phyloP scores from a whole-genome alignment of 2,329 filamentous ascomycete species.

The Beauveria scarabaeidicola region DNA sequence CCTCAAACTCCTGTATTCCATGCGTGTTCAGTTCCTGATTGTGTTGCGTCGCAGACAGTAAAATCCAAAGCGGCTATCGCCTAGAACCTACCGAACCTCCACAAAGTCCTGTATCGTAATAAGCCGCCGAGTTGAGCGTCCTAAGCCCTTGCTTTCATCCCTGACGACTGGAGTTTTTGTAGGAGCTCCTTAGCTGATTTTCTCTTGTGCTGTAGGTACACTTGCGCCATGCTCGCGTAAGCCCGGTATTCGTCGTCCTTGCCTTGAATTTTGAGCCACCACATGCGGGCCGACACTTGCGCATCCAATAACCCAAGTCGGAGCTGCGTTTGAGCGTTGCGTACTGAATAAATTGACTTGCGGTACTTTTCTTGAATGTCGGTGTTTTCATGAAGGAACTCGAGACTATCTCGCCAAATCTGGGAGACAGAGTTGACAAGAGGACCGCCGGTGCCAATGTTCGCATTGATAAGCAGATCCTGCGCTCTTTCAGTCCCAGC shows the following conservation, averaged over 20 bases:
- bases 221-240: constrained; percentile 40
- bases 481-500: background rate
- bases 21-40: background rate
- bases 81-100: background rate
- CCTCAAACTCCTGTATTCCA: constrained; percentile 4
- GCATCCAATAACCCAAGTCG: constrained; percentile 41
- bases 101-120: background rate
- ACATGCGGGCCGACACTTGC: constrained; percentile 47
- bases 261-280: constrained; percentile 48
- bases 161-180: constrained; percentile 10
- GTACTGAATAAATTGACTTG: constrained; percentile 15
- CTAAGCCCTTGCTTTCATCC: background rate
- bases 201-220: constrained; percentile 30
- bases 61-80: background rate
- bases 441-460: background rate
- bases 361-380: background rate
- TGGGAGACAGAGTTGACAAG: background rate
- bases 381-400: background rate
- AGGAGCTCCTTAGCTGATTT: constrained; percentile 23
- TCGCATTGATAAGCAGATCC: background rate
- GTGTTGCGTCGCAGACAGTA: background rate
- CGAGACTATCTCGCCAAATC: background rate
- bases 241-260: constrained; percentile 36
- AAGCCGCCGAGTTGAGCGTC: background rate
- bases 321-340: constrained; percentile 28